Conservation (phyloP, 176 grass and related monocot genomes). For the Puya raimondii region DNA sequence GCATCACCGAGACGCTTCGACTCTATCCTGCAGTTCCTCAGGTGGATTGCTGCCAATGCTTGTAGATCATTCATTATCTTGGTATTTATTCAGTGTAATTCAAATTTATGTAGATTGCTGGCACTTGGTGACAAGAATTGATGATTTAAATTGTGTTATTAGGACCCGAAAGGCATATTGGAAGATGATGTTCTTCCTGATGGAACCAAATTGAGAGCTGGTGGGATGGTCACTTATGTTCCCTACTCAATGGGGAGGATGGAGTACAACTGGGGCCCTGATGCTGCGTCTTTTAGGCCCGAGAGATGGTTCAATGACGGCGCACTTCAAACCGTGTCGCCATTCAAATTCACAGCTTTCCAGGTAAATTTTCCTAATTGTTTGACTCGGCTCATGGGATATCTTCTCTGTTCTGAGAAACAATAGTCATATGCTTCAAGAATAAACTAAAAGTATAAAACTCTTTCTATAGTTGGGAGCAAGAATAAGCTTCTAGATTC, state of each 20-base stretch:
- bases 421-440: no score
- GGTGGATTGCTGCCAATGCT: constrained; percentile 20
- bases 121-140: neutral
- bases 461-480: neutral
- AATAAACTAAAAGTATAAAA: neutral
- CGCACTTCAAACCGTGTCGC: constrained; percentile 56
- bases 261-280: constrained; percentile 94
- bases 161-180: constrained; percentile 89
- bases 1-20: constrained; percentile 81
- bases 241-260: constrained; percentile 94
- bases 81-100: no score
- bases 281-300: constrained; percentile 56
- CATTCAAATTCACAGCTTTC: constrained; percentile 99
- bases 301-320: constrained; percentile 84
- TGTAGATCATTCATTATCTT: neutral
- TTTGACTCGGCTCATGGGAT: no score
- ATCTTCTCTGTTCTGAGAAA: no score
- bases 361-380: constrained; percentile 27
- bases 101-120: neutral
- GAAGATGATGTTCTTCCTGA: constrained; percentile 88
- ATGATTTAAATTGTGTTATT: constrained; percentile 5
- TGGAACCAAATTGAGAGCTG: constrained; percentile 70
- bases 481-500: no score
- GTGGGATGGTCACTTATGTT: constrained; percentile 89
- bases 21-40: constrained; percentile 82